A percentile compares a stretch with the other conserved stretches of the same genome.
Conservation (phyloP, 2,329 filamentous ascomycete genomes). For the Fusarium sp. region DNA sequence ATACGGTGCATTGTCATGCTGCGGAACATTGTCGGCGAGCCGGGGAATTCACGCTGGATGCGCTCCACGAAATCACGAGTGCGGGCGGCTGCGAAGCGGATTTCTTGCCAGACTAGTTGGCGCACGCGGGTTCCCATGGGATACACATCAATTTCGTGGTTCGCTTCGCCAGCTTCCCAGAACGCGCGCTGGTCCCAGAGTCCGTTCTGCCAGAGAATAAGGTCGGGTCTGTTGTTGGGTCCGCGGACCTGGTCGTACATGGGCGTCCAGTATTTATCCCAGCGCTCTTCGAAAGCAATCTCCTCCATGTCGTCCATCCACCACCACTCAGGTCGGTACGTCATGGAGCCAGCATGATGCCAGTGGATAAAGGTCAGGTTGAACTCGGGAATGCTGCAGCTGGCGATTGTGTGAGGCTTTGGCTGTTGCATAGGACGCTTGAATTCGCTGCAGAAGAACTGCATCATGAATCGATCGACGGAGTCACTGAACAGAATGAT, state of each 20-base stretch:
- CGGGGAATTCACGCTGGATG: constrained; percentile 21
- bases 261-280: constrained; percentile 34
- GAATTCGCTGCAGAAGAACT: constrained; percentile 38
- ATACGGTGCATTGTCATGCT: constrained; percentile 33
- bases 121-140: constrained; percentile 31
- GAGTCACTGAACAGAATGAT: constrained; percentile 37
- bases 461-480: constrained; percentile 40
- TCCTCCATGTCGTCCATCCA: constrained; percentile 41
- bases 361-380: constrained; percentile 36
- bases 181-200: constrained; percentile 40
- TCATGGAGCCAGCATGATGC: constrained; percentile 34
- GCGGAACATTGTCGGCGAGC: constrained; percentile 32
- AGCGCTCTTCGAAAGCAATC: constrained; percentile 34
- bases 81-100: constrained; percentile 31
- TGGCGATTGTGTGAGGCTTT: constrained; percentile 26
- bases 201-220: constrained; percentile 39
- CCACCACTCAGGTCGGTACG: constrained; percentile 37
- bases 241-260: constrained; percentile 33
- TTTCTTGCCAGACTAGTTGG: constrained; percentile 36
- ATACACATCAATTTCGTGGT: constrained; percentile 31
- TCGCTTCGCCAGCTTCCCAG: constrained; percentile 36
- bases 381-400: constrained; percentile 33
- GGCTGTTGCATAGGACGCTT: constrained; percentile 29
- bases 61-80: constrained; percentile 26
- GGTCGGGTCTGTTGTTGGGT: constrained; percentile 23